A percentile compares a stretch with the other conserved stretches of the same genome.
Evolutionary conservation across 2,329 filamentous ascomycete genomes (phyloP).

Genomic region (Ceratocystiopsis brevicomis): DNA sequence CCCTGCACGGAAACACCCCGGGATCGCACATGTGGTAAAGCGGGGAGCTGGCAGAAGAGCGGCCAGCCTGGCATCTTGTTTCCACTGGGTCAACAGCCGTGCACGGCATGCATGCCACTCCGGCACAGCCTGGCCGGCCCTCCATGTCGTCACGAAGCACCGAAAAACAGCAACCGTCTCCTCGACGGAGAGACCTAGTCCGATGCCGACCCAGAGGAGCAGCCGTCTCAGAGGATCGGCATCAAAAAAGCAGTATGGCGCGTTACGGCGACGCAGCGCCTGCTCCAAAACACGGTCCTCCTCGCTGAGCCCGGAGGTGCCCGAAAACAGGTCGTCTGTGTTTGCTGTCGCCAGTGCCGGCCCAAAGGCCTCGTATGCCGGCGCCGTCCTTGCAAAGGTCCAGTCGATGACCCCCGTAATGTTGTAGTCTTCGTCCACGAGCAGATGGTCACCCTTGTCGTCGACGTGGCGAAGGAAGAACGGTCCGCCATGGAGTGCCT

Average conservation of each 20-base stretch:
- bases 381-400: slow-evolving; percentile 18
- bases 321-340: neutral
- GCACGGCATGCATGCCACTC: neutral
- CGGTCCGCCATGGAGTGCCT: neutral
- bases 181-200: neutral
- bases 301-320: neutral
- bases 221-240: slow-evolving; percentile 1
- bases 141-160: neutral
- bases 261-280: neutral
- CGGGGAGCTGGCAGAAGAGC: neutral
- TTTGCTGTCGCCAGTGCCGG: slow-evolving; percentile 1
- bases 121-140: neutral
- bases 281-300: neutral
- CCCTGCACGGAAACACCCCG: neutral
- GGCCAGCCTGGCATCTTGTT: neutral
- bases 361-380: slow-evolving; percentile 19
- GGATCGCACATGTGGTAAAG: neutral
- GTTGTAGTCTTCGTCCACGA: slow-evolving; percentile 25
- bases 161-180: neutral
- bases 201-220: slow-evolving; percentile 1
- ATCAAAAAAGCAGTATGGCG: neutral
- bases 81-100: neutral
- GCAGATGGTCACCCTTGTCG: slow-evolving; percentile 11
- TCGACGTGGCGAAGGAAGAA: slow-evolving; percentile 26
- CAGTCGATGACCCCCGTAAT: slow-evolving; percentile 30